Conservation (phyloP, 2,329 filamentous ascomycete genomes). For the Cercospora sojina region DNA sequence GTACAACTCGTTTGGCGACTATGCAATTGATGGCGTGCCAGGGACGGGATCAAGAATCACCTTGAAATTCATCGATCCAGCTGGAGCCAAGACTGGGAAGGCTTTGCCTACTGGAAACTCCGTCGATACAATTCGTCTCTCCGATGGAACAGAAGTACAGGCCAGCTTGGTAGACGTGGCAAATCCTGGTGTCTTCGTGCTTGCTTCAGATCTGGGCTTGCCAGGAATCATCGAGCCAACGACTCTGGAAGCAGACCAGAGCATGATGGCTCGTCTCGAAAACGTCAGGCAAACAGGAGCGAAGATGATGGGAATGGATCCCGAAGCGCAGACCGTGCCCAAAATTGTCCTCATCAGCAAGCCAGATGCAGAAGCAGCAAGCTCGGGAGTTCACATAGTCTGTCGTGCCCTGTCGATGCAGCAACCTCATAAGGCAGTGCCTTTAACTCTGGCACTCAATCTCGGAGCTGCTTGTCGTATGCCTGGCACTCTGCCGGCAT, state of each 20-base stretch:
- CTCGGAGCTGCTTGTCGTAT: constrained; percentile 43
- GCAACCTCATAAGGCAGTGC: constrained; percentile 47
- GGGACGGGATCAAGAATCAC: constrained; percentile 58
- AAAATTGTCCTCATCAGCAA: constrained; percentile 60
- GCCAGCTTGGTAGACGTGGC: constrained; percentile 63
- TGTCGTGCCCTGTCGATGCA: constrained; percentile 47
- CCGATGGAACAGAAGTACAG: constrained; percentile 42
- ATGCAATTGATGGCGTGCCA: constrained; percentile 63
- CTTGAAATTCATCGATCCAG: constrained; percentile 62
- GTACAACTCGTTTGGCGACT: constrained; percentile 49
- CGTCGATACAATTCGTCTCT: constrained; percentile 49
- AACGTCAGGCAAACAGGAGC: constrained; percentile 58
- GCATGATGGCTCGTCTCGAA: constrained; percentile 55
- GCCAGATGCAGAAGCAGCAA: constrained; percentile 14
- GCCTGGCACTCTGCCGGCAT: constrained; percentile 31
- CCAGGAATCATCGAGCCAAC: constrained; percentile 55
- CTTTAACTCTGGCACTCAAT: constrained; percentile 45
- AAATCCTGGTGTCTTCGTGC: constrained; percentile 64
- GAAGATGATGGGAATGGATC: constrained; percentile 59
- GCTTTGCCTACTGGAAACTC: constrained; percentile 60
- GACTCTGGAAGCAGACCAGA: constrained; percentile 52
- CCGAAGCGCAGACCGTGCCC: constrained; percentile 54
- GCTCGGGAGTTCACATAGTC: constrained; percentile 39
- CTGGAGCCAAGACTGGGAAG: constrained; percentile 62
- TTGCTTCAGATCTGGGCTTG: constrained; percentile 54